These are phyloP conservation scores for Eugenia klotzschiana DNA, from an alignment of 441 rosid genomes.

Conservation along the genomic window DNA sequence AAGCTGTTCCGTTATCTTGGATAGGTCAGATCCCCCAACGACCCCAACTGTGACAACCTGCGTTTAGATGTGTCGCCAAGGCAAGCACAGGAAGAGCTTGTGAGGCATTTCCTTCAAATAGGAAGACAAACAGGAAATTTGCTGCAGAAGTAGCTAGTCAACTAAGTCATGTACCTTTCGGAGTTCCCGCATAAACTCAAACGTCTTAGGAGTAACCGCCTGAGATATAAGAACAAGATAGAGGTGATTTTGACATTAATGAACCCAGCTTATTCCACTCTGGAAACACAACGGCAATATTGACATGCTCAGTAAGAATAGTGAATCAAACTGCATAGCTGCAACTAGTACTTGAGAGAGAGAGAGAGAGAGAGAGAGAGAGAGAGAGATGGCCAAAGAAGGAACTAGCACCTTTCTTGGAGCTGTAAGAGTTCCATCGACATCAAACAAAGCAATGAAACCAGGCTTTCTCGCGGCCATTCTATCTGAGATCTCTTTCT, in stretches of 20 bases:
- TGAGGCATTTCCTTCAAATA: not conserved
- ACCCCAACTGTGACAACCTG: constrained; percentile 82
- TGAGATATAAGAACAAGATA: not conserved
- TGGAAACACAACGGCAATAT: not conserved
- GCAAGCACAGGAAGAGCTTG: not conserved
- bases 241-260: not conserved
- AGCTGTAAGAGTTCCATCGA: constrained; percentile 62
- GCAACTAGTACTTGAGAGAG: not conserved
- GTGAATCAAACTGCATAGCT: not conserved
- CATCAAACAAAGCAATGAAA: constrained; percentile 45
- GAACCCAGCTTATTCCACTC: not conserved
- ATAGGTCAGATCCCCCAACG: constrained; percentile 91
- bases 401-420: constrained; percentile 53
- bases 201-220: constrained; percentile 40
- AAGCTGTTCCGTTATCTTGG: constrained; percentile 89
- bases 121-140: not conserved
- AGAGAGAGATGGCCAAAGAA: not conserved
- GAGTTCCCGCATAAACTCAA: constrained; percentile 58
- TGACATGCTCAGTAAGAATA: not conserved
- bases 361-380: not conserved
- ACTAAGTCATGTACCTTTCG: constrained; percentile 32
- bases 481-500: not conserved
- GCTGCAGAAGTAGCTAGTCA: not conserved
- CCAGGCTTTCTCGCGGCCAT: constrained; percentile 50
- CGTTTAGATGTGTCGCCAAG: not conserved